A percentile compares a stretch with the other conserved stretches of the same genome.
These are phyloP conservation scores for Kuraishia borneana DNA, from an alignment of 805 yeast species.

Conservation along the genomic window DNA sequence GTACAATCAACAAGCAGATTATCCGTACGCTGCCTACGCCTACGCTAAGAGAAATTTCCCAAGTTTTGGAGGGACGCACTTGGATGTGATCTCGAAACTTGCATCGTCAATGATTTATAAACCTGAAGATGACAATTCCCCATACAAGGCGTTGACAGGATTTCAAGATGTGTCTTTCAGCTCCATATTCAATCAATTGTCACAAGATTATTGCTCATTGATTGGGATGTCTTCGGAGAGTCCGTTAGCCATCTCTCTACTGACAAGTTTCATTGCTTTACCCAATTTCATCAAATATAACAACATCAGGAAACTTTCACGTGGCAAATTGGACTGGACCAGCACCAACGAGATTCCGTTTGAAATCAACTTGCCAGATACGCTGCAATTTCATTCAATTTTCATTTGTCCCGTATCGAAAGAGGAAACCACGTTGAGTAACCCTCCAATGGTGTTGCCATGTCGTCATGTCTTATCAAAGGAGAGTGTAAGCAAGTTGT, in stretches of 20 bases:
- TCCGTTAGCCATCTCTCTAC: conserved; percentile 35
- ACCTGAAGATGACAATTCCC: background rate
- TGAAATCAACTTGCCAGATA: conserved; percentile 42
- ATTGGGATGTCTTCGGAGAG: conserved; percentile 41
- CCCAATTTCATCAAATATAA: conserved; percentile 42
- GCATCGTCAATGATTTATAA: conserved; percentile 23
- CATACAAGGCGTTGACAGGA: background rate
- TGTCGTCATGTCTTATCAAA: conserved; percentile 53
- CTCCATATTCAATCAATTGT: conserved; percentile 16
- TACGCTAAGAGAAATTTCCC: conserved; percentile 32
- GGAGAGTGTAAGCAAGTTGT: conserved; percentile 37
- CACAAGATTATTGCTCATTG: conserved; percentile 36
- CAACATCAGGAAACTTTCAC: conserved; percentile 21
- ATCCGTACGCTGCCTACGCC: conserved; percentile 21
- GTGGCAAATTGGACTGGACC: conserved; percentile 39
- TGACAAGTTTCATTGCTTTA: conserved; percentile 42
- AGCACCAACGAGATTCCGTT: conserved; percentile 51
- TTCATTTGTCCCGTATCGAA: conserved; percentile 65
- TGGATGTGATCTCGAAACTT: conserved; percentile 31
- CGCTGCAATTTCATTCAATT: conserved; percentile 47
- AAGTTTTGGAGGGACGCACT: conserved; percentile 25
- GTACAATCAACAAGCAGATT: conserved; percentile 9
- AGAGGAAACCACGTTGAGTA: conserved; percentile 46
- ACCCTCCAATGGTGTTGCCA: conserved; percentile 54
- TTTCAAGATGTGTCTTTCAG: conserved; percentile 6